Evolutionary conservation across 2,329 filamentous ascomycete species (phyloP).

Genomic region (Monilinia polystroma): DNA sequence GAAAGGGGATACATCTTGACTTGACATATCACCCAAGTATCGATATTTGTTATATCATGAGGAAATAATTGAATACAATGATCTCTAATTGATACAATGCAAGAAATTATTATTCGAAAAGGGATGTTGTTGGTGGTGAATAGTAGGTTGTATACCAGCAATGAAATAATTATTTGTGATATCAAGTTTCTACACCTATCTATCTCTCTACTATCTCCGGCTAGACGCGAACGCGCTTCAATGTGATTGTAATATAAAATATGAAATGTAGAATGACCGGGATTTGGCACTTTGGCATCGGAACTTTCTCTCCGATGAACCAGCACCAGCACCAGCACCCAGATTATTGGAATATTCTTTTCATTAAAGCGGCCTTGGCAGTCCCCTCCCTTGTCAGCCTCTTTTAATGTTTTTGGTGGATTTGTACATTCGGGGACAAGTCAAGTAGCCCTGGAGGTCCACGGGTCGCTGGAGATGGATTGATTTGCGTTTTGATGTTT

Average conservation of each 20-base stretch:
- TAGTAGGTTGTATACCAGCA: neutral
- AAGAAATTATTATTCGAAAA: constrained; percentile 13
- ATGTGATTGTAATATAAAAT: no score
- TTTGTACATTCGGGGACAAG: no score
- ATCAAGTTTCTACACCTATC: no score
- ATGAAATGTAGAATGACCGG: no score
- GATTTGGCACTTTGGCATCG: neutral
- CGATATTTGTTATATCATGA: constrained; percentile 36
- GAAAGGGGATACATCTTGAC: constrained; percentile 33
- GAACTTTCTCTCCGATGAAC: neutral
- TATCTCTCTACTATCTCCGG: neutral
- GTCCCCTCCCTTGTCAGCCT: neutral
- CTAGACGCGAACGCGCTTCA: neutral
- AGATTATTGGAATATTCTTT: neutral
- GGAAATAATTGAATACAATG: constrained; percentile 28
- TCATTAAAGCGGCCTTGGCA: neutral
- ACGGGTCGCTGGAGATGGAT: no score
- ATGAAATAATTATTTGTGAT: neutral
- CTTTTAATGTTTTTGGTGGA: neutral
- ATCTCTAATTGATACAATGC: constrained; percentile 22
- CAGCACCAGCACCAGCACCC: no score
- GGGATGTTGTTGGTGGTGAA: constrained; percentile 1
- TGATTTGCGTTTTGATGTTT: no score
- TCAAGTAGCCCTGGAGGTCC: no score
- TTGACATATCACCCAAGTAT: constrained; percentile 40